A percentile compares a stretch with the other conserved stretches of the same genome.
phyloP scores from a whole-genome alignment of 2,329 filamentous ascomycete species.

The Calonectria montana region DNA sequence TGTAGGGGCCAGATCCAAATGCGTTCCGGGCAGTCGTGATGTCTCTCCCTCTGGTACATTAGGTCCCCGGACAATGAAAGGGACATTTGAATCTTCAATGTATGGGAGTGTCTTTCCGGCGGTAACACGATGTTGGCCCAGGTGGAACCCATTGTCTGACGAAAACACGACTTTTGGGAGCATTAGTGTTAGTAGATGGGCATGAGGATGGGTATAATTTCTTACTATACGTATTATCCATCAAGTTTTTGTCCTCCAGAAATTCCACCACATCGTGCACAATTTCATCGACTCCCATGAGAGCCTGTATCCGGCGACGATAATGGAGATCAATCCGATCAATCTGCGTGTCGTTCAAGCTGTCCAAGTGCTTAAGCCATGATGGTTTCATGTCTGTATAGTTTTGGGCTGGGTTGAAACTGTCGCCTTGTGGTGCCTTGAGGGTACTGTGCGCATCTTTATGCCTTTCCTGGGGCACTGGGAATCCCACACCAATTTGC shows the following conservation, averaged over 20 bases:
- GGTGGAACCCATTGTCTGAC: conserved; percentile 65
- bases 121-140: conserved; percentile 61
- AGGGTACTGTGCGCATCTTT: conserved; percentile 67
- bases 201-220: neutral
- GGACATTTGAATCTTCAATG: conserved; percentile 64
- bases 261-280: conserved; percentile 51
- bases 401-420: conserved; percentile 68
- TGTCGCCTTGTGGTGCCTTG: conserved; percentile 68
- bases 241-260: conserved; percentile 42
- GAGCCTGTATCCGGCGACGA: conserved; percentile 51
- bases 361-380: conserved; percentile 38
- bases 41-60: conserved; percentile 52
- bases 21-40: conserved; percentile 56
- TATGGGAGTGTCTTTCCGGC: conserved; percentile 64
- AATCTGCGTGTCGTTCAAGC: conserved; percentile 22
- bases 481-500: conserved; percentile 43
- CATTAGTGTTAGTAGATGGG: neutral
- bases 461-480: conserved; percentile 61
- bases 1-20: conserved; percentile 67
- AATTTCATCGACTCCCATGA: conserved; percentile 58
- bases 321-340: conserved; percentile 47
- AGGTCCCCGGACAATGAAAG: conserved; percentile 62
- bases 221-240: conserved; percentile 55
- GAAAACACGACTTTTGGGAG: conserved; percentile 56
- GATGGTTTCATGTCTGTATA: conserved; percentile 11